These are phyloP conservation scores for Boletus sp. DNA, from an alignment of 768 basidiomycete species.

Conservation along the genomic window DNA sequence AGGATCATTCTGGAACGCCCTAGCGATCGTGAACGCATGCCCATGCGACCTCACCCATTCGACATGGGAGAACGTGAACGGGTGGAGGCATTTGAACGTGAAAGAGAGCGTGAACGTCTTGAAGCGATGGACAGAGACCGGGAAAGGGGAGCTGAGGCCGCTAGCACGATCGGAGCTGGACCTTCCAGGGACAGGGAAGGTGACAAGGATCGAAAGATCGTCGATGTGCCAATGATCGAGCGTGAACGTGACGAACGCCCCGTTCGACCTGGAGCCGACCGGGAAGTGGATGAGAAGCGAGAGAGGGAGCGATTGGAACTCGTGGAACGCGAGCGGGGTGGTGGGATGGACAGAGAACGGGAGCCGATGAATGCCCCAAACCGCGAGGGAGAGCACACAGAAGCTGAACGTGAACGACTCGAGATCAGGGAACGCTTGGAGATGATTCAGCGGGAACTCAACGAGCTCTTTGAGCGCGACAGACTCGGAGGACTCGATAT, in stretches of 20 bases:
- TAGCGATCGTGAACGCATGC: slow-evolving; percentile 24
- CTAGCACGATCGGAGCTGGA: not conserved
- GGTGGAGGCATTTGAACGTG: slow-evolving; percentile 31
- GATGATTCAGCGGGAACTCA: slow-evolving; percentile 32
- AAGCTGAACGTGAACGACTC: slow-evolving; percentile 26
- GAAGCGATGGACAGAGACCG: slow-evolving; percentile 30
- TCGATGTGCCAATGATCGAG: slow-evolving; percentile 16
- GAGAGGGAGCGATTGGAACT: slow-evolving; percentile 30
- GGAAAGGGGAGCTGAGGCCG: slow-evolving; percentile 24
- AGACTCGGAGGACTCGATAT: slow-evolving; percentile 27
- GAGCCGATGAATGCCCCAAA: slow-evolving; percentile 12
- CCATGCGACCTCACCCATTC: slow-evolving; percentile 20
- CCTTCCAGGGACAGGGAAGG: slow-evolving; percentile 22
- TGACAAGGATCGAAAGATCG: slow-evolving; percentile 20
- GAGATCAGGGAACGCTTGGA: slow-evolving; percentile 27
- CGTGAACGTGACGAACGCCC: slow-evolving; percentile 23
- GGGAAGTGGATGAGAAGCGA: slow-evolving; percentile 21
- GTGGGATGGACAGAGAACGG: slow-evolving; percentile 14
- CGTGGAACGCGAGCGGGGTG: slow-evolving; percentile 20
- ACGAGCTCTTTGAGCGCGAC: slow-evolving; percentile 30
- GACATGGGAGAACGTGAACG: slow-evolving; percentile 28
- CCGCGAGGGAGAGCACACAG: slow-evolving; percentile 22
- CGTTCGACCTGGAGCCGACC: slow-evolving; percentile 17
- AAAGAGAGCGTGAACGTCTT: slow-evolving; percentile 31
- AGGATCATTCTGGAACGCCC: slow-evolving; percentile 18